Conservation (phyloP, 1,139 yeast species). For the Debaryomycetaceae sp. region DNA sequence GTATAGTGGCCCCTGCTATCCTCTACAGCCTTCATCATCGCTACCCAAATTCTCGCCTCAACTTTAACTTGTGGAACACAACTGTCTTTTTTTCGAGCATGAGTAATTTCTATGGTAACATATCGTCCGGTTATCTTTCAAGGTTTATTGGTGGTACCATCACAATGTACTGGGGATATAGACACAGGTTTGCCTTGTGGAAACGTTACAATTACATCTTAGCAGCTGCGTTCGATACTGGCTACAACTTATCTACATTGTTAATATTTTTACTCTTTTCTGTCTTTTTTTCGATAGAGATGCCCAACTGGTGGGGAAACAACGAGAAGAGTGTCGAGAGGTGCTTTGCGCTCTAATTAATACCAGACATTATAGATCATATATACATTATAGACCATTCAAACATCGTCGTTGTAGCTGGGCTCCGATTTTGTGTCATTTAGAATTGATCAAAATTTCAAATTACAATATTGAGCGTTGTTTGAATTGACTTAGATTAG, state of each 20-base stretch:
- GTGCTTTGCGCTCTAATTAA: slow-evolving; percentile 27
- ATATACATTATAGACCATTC: no score
- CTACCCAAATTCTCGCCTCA: slow-evolving; percentile 13
- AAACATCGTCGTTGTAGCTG: neutral
- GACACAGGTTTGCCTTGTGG: slow-evolving; percentile 36
- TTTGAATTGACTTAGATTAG: no score
- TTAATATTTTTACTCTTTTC: slow-evolving; percentile 35
- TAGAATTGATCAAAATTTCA: neutral
- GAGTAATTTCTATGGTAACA: slow-evolving; percentile 46
- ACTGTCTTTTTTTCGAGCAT: slow-evolving; percentile 48
- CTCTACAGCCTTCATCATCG: slow-evolving; percentile 27
- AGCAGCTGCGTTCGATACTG: slow-evolving; percentile 51
- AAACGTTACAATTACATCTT: slow-evolving; percentile 42
- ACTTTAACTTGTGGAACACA: slow-evolving; percentile 42
- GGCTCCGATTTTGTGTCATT: neutral
- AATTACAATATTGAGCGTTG: neutral
- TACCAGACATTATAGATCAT: no score
- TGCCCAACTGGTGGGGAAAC: slow-evolving; percentile 53
- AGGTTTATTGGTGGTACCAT: slow-evolving; percentile 44
- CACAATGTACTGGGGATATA: slow-evolving; percentile 42
- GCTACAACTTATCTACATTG: slow-evolving; percentile 40
- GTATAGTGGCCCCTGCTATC: slow-evolving; percentile 33
- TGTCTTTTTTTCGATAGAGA: slow-evolving; percentile 22
- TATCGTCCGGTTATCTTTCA: slow-evolving; percentile 49
- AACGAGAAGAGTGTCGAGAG: slow-evolving; percentile 38